Percentiles rank a stretch among this genome's conserved stretches.
phyloP scores from a whole-genome alignment of 139 green algal genomes.

The Micromonas commoda region DNA sequence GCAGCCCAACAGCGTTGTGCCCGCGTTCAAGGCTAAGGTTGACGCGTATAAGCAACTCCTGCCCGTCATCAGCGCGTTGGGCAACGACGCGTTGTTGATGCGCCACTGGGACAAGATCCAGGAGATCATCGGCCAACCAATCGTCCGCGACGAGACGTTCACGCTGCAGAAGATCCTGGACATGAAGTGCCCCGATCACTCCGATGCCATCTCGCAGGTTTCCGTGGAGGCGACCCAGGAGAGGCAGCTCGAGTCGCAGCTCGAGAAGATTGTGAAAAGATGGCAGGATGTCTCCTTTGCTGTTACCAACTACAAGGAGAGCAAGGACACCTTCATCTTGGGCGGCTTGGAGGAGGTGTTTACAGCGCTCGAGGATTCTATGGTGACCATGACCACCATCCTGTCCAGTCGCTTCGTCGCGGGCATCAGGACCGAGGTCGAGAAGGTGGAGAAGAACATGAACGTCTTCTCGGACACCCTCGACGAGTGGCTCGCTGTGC shows the following conservation, averaged over 20 bases:
- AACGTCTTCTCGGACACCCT: conserved; percentile 40
- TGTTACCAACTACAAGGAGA: conserved; percentile 72
- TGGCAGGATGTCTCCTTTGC: conserved; percentile 69
- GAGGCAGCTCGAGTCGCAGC: conserved; percentile 63
- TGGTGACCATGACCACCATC: conserved; percentile 81
- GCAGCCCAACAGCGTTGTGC: conserved; percentile 63
- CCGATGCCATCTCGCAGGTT: conserved; percentile 51
- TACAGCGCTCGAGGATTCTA: conserved; percentile 67
- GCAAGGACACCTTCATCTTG: conserved; percentile 77
- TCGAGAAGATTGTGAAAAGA: conserved; percentile 61
- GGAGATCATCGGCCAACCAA: conserved; percentile 43
- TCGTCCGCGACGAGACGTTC: conserved; percentile 46
- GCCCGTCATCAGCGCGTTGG: conserved; percentile 52
- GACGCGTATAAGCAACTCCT: conserved; percentile 56
- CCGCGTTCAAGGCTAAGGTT: conserved; percentile 49
- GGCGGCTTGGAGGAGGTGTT: conserved; percentile 67
- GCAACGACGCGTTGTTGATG: conserved; percentile 57
- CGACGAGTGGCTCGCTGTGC: conserved; percentile 47
- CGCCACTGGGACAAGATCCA: conserved; percentile 71
- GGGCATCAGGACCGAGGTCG: conserved; percentile 65
- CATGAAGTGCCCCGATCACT: conserved; percentile 49
- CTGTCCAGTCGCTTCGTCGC: conserved; percentile 60
- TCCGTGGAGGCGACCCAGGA: conserved; percentile 71
- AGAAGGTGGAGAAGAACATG: conserved; percentile 60
- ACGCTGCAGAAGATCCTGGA: conserved; percentile 55